These are phyloP conservation scores for Populus alba DNA, from an alignment of 345 rosid species.

Conservation along the genomic window DNA sequence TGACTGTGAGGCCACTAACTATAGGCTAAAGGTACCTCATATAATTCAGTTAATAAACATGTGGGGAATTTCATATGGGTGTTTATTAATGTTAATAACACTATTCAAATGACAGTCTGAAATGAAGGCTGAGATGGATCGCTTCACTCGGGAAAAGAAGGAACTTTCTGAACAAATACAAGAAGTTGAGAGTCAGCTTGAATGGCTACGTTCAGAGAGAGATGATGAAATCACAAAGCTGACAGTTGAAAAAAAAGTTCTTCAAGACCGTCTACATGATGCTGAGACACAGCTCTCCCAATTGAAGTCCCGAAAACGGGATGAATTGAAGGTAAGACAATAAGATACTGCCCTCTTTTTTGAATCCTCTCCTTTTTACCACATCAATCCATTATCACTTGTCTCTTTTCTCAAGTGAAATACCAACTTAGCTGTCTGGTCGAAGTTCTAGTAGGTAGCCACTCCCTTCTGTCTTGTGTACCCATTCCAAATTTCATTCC, in stretches of 20 bases:
- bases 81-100: constrained; percentile 15
- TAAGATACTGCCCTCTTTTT: not conserved
- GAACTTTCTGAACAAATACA: constrained; percentile 79
- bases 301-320: constrained; percentile 87
- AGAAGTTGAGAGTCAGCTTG: constrained; percentile 91
- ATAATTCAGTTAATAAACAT: constrained; percentile 18
- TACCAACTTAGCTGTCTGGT: not conserved
- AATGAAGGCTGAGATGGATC: constrained; percentile 83
- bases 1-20: constrained; percentile 71
- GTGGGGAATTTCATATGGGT: not conserved
- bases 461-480: no score
- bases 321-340: constrained; percentile 79
- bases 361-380: not conserved
- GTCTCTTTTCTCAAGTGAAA: not conserved
- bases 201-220: constrained; percentile 92
- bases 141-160: constrained; percentile 79
- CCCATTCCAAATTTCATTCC: no score
- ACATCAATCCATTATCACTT: not conserved
- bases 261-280: constrained; percentile 93
- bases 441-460: no score
- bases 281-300: constrained; percentile 80
- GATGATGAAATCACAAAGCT: constrained; percentile 79
- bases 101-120: constrained; percentile 64
- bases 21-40: constrained; percentile 69
- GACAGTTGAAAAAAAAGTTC: constrained; percentile 67